Conservation (phyloP, 176 grass and related monocot species). For the Bothriochloa decipiens region DNA sequence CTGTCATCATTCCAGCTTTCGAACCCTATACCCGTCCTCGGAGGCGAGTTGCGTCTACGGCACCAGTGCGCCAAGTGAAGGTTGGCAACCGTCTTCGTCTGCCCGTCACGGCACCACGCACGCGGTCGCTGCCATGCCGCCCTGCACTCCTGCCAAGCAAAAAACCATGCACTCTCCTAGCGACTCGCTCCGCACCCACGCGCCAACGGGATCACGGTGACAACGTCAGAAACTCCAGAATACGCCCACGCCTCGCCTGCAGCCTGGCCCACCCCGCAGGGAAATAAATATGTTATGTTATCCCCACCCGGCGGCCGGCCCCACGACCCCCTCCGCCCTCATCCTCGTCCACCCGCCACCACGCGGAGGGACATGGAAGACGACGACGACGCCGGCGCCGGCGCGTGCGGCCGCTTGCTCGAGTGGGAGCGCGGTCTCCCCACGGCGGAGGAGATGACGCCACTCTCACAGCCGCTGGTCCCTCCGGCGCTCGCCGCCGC, state of each 20-base stretch:
- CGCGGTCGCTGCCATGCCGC: neutral
- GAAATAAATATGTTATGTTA: slow-evolving; percentile 22
- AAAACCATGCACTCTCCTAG: neutral
- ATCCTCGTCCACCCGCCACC: slow-evolving; percentile 1
- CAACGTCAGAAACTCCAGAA: neutral
- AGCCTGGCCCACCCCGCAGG: neutral
- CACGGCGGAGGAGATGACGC: slow-evolving; percentile 48
- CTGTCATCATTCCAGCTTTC: too few species aligned
- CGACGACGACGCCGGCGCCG: slow-evolving; percentile 7
- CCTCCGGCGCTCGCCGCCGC: slow-evolving; percentile 70
- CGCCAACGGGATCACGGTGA: slow-evolving; percentile 29
- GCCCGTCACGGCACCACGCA: too few species aligned
- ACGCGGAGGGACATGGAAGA: slow-evolving; percentile 8
- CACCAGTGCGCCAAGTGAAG: neutral
- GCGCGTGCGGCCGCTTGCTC: slow-evolving; percentile 39
- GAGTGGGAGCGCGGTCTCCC: slow-evolving; percentile 89
- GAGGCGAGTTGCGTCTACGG: neutral
- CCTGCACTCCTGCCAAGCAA: neutral
- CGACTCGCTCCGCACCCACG: slow-evolving; percentile 17
- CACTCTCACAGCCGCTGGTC: slow-evolving; percentile 67
- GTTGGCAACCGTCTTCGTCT: neutral
- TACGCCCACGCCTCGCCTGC: neutral
- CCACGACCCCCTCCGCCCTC: slow-evolving; percentile 2
- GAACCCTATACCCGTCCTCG: too few species aligned
- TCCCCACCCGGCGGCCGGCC: slow-evolving; percentile 39